Base-by-base conservation (phyloP, 2,329 filamentous ascomycete genomes). In the Alternaria consortialis region DNA sequence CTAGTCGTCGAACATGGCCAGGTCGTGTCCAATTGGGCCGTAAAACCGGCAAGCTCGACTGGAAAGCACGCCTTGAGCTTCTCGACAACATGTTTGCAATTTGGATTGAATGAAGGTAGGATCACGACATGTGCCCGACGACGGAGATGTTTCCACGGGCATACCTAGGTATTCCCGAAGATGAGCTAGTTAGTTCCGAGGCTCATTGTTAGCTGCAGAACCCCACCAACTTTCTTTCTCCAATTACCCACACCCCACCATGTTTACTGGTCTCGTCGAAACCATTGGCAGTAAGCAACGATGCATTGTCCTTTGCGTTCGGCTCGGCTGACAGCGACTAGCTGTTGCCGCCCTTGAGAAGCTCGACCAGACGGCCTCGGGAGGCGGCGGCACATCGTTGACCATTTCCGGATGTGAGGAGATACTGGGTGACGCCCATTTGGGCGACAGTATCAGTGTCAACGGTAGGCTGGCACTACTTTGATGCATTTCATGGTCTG, bases 381-480 rank as follows among this genome's bases (percentile, higher is more conserved):
- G 87, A 73, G 87, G 87, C 72, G 91, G 92, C 77, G 94, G 95
- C 74, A 97, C 94, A 53, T 95, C 93, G 43, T 85, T 98, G 74
- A 97, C 92, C 67, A 95, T 99, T 80, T 86, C 87, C 68, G 85
- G 94, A 68, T 82, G 82, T 67, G 90, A 90, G 60, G 83, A 84
- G n/a, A 91, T 99, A 61, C 90, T 99, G 68, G 84, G 83, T 36
- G 95, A 97, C 80, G 91, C 88, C 67, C 89, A 93, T 70, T 84
- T 97, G 25, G 95, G 95, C 68, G 95, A 99, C 84, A 96, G 92
- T 77, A 98, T 99, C 79, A 88, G 90, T 77, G 87, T 99, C 78
- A 99, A 99, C 82, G 95, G 95, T 82, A 77, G 32, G 66, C 46
- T 7, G 51, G 42, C n/a, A n/a, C 34, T n/a, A 11, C 17, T 36